A percentile compares a stretch with the other conserved stretches of the same genome.
Evolutionary conservation across 2,329 filamentous ascomycete species (phyloP).

Genomic region (Fusarium metavorans): DNA sequence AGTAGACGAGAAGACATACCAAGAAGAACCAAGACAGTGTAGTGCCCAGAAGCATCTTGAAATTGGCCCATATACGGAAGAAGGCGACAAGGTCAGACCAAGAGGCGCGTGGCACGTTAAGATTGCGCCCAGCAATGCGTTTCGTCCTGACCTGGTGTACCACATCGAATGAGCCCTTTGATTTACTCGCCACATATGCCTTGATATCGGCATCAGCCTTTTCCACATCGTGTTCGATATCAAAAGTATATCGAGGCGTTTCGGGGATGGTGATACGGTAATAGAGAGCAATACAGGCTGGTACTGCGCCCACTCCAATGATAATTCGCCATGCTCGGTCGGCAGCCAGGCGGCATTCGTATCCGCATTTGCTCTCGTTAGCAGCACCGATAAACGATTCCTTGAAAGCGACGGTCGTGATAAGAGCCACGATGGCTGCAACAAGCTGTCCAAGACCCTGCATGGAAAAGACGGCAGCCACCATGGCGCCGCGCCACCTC

Average conservation of each 20-base stretch:
- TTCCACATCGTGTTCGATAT: conserved; percentile 80
- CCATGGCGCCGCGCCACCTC: conserved; percentile 85
- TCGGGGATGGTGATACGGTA: conserved; percentile 89
- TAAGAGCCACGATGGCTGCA: conserved; percentile 77
- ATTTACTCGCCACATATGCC: conserved; percentile 64
- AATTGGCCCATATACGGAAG: conserved; percentile 77
- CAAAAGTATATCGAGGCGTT: conserved; percentile 86
- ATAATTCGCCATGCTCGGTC: conserved; percentile 87
- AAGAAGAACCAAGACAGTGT: conserved; percentile 87
- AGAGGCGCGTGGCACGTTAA: conserved; percentile 76
- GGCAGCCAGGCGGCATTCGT: conserved; percentile 74
- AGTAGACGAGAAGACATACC: conserved; percentile 46
- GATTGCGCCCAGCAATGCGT: conserved; percentile 61
- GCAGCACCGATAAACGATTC: conserved; percentile 58
- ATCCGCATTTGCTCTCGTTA: conserved; percentile 63
- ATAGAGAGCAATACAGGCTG: conserved; percentile 83
- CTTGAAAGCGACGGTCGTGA: conserved; percentile 75
- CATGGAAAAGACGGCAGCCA: conserved; percentile 87
- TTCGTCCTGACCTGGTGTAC: conserved; percentile 65
- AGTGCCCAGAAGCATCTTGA: conserved; percentile 79
- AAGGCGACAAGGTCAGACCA: conserved; percentile 76
- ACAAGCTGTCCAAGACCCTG: conserved; percentile 84
- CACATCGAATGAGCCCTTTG: conserved; percentile 61
- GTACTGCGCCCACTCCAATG: conserved; percentile 82
- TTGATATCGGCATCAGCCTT: conserved; percentile 81